These are phyloP conservation scores for Fusarium sp. DNA, from an alignment of 2,329 filamentous ascomycete genomes.

Conservation along the genomic window DNA sequence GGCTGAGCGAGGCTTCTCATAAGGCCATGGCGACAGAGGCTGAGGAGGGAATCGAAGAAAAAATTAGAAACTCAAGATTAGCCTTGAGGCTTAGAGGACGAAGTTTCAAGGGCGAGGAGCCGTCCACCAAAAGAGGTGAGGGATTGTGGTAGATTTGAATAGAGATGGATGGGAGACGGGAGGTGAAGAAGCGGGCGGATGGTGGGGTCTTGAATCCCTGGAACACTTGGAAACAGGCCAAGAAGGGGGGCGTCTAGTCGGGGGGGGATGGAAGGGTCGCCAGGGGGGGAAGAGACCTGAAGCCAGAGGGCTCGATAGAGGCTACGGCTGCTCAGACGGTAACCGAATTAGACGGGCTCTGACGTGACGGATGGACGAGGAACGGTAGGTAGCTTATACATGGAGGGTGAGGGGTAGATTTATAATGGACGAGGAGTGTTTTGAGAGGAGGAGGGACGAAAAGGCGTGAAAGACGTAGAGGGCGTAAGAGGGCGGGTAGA, in stretches of 20 bases:
- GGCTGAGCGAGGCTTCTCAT: conserved; percentile 32
- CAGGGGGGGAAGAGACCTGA: conserved; percentile 26
- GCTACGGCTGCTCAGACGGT: conserved; percentile 18
- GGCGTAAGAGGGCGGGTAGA: conserved; percentile 14
- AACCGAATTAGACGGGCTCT: conserved; percentile 21
- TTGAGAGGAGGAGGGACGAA: conserved; percentile 6
- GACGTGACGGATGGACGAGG: conserved; percentile 1
- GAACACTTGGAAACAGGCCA: conserved; percentile 41
- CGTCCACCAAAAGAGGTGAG: conserved; percentile 23
- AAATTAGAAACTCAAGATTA: not conserved
- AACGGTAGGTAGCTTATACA: not conserved
- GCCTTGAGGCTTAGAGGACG: not conserved
- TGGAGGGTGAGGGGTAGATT: not conserved
- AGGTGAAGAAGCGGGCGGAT: conserved; percentile 39
- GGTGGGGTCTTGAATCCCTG: conserved; percentile 45
- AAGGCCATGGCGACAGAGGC: conserved; percentile 33
- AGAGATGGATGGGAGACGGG: conserved; percentile 23
- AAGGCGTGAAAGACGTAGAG: not conserved
- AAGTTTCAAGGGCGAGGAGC: conserved; percentile 10
- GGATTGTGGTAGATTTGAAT: conserved; percentile 33
- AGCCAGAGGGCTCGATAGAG: conserved; percentile 6
- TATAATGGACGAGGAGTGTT: not conserved
- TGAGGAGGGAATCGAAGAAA: not conserved
- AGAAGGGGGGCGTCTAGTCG: conserved; percentile 32
- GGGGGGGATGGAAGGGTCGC: not conserved